A percentile compares a stretch with the other conserved stretches of the same genome.
Conservation (phyloP, 805 yeast species). For the Huiozyma sinensis region DNA sequence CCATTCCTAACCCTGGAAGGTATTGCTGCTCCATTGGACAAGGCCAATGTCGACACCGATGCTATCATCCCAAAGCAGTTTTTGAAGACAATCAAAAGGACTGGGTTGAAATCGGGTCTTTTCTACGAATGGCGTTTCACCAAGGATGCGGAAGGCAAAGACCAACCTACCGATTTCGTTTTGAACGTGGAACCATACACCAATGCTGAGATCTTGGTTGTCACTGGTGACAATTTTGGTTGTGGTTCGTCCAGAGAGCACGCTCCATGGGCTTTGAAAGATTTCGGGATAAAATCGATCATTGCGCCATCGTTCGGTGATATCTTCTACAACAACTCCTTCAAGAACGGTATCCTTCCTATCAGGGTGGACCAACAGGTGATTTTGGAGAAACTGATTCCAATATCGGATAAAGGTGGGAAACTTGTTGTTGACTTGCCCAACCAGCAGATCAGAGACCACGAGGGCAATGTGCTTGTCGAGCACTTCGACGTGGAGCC, state of each 20-base stretch:
- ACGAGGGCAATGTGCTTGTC: constrained; percentile 63
- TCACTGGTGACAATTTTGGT: constrained; percentile 95
- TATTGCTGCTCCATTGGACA: constrained; percentile 86
- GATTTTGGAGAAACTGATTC: constrained; percentile 62
- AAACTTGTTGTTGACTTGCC: constrained; percentile 75
- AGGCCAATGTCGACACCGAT: constrained; percentile 95
- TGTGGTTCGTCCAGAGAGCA: constrained; percentile 99
- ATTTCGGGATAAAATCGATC: constrained; percentile 90
- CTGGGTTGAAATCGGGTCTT: constrained; percentile 81
- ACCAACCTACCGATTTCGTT: constrained; percentile 78
- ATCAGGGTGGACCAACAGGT: constrained; percentile 74
- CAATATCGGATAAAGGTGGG: constrained; percentile 64
- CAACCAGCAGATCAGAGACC: constrained; percentile 63
- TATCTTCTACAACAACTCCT: constrained; percentile 93
- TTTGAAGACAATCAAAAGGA: constrained; percentile 93
- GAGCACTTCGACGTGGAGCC: constrained; percentile 80
- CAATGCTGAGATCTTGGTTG: constrained; percentile 71
- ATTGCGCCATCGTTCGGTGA: constrained; percentile 99
- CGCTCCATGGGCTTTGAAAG: constrained; percentile 98
- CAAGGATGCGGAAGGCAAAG: constrained; percentile 59
- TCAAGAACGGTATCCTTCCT: constrained; percentile 91
- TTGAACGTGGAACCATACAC: constrained; percentile 80
- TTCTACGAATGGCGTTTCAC: constrained; percentile 84
- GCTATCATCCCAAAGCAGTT: constrained; percentile 98
- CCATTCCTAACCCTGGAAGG: constrained; percentile 73